These are phyloP conservation scores for Tricholoma bakamatsutake DNA, from an alignment of 768 basidiomycete species.

Conservation along the genomic window DNA sequence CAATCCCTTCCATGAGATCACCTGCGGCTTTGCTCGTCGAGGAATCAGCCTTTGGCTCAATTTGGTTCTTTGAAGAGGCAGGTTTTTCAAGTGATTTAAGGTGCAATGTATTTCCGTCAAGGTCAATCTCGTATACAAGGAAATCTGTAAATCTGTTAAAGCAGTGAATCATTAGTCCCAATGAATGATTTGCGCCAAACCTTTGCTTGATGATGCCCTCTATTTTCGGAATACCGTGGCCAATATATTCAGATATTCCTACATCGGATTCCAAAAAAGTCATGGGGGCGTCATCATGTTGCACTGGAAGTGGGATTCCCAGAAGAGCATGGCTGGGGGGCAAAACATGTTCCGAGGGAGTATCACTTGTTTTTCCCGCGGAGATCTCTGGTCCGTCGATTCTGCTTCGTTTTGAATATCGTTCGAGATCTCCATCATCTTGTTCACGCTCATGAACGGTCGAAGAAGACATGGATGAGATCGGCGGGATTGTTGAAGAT, in stretches of 20 bases:
- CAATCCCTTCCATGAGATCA: slow-evolving; percentile 17
- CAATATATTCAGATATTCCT: slow-evolving; percentile 86
- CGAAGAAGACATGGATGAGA: slow-evolving; percentile 28
- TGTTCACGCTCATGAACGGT: slow-evolving; percentile 47
- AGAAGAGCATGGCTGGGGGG: slow-evolving; percentile 75
- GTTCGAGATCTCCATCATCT: slow-evolving; percentile 37
- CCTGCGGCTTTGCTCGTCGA: slow-evolving; percentile 13
- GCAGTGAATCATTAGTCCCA: neutral
- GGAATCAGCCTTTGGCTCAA: slow-evolving; percentile 11
- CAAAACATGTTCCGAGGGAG: slow-evolving; percentile 34
- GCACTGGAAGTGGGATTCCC: slow-evolving; percentile 47
- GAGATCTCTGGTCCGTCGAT: slow-evolving; percentile 23
- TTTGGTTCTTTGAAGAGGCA: slow-evolving; percentile 41
- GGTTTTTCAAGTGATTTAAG: slow-evolving; percentile 77
- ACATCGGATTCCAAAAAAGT: slow-evolving; percentile 77
- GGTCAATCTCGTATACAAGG: slow-evolving; percentile 86
- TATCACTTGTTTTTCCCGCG: slow-evolving; percentile 1
- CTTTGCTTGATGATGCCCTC: slow-evolving; percentile 96
- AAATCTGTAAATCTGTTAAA: slow-evolving; percentile 89
- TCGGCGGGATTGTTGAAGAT: neutral
- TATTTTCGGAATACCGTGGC: slow-evolving; percentile 61
- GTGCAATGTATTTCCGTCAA: slow-evolving; percentile 73
- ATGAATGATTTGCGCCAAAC: slow-evolving; percentile 34
- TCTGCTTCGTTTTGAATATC: slow-evolving; percentile 39
- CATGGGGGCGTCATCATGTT: slow-evolving; percentile 42